A percentile compares a stretch with the other conserved stretches of the same genome.
Conservation (phyloP, 331 rosid genomes). For the Pyracantha coccinea region DNA sequence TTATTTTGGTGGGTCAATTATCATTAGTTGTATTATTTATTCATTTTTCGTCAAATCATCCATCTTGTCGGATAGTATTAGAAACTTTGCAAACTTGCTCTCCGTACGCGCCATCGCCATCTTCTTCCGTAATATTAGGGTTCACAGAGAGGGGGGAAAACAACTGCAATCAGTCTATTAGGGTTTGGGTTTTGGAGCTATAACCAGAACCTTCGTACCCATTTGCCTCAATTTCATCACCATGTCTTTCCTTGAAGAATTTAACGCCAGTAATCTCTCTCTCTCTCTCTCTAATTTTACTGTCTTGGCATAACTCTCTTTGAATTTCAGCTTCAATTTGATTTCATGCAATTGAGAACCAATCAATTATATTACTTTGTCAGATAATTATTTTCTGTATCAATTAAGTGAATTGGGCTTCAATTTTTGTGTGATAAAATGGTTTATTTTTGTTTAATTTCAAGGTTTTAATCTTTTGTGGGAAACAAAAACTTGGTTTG, state of each 20-base stretch:
- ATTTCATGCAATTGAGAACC: background rate
- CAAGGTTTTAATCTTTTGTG: background rate
- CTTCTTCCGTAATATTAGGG: slow-evolving; percentile 2
- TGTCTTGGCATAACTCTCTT: background rate
- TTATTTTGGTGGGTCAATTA: no score
- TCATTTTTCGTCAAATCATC: no score
- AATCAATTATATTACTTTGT: background rate
- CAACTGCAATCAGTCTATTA: background rate
- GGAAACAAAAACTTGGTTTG: background rate
- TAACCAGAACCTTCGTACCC: background rate
- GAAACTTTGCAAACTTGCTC: no score
- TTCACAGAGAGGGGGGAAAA: background rate
- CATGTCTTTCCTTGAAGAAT: slow-evolving; percentile 83
- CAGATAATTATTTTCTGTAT: no score
- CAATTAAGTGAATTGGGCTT: no score
- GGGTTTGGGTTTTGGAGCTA: background rate
- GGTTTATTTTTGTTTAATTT: background rate
- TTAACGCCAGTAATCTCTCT: slow-evolving; percentile 65
- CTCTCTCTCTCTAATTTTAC: background rate
- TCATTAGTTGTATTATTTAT: no score
- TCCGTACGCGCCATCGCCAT: background rate
- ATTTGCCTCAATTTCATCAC: background rate
- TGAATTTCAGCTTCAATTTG: background rate
- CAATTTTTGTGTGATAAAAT: no score
- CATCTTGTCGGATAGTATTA: background rate